Evolutionary conservation across 2,329 filamentous ascomycete species (phyloP), one percentile per base, ranked within the genome.

Genomic region (Thelonectria discophora): DNA sequence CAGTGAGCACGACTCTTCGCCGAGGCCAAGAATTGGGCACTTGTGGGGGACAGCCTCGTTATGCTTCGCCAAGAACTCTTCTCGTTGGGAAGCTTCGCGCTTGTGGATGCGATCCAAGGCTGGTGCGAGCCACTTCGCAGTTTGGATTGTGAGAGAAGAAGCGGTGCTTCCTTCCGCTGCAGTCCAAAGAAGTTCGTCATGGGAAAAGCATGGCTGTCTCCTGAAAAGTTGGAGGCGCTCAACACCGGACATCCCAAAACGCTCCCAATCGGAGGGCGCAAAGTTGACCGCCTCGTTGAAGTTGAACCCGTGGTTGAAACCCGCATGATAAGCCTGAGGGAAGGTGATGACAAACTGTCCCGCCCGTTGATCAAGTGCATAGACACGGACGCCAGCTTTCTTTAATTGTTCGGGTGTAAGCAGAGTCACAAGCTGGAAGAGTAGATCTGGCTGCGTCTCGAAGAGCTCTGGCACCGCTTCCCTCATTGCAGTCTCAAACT

Each of bases 221-320:
- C 94, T 86, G 76, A 97, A 99, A 51, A 90, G 86, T 69, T 95
- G 92, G 30, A 98, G 82, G 66, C 94, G 86, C 70, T 94, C 89
- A 1, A 98, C 94, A 1, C 95, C 94, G 27, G 89, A 85, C 57
- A 94, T 88, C 2, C 95, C 95, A 73, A 89, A 96, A 0, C 93
- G 93, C 72, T 99, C 95, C 95, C 95, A 99, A 71, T 99, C 95
- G 27, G 83, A 84, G 0, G 95, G 95, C 0, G 95, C 95, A 78
- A 99, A 99, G 74, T 99, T 99, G 69, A 99, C 95, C 5, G 95
- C 95, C 76, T 99, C 95, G 70, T 99, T 99, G 78, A 97, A 97
- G 74, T 99, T 99, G 81, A 99, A 99, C 0, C 91, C 95, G 71
- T 99, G 95, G 72, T 99, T 99, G 80, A 99, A 99, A 0, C 95